Base-by-base conservation (phyloP, 331 rosid genomes). In the Malus hybrid region DNA sequence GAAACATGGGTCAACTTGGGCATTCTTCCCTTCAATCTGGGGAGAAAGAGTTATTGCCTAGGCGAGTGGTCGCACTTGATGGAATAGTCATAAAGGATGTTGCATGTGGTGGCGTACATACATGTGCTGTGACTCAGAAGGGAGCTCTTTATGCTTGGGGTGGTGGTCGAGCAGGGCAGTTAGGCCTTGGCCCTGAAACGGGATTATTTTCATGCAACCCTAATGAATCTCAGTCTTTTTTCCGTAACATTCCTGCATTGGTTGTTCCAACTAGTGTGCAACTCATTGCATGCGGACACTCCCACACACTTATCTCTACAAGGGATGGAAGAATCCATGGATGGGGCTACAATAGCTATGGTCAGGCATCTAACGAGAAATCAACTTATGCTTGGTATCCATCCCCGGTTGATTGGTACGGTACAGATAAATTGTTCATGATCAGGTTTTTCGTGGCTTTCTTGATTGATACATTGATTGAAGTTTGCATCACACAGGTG, bases 101-200 rank as follows among this genome's bases (percentile, higher is more conserved):
- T 50, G 89, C 96, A 8, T 93, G 98, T 60, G 98, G 98, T 5
- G 98, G 98, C 10, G 93, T 91, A 24, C 98, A 93, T 74, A 84
- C 97, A 6, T 89, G 97, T 82, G 94, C 97, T 33, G 65, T 88
- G 80, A 91, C 97, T 64, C 78, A 86, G 81, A 84, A 75, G 56
- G 93, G 97, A 77, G 91, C 97, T 77, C 96, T 93, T 60, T 91
- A 93, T 77, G 93, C 89, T 36, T 93, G 98, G 97, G 98, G 98
- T 73, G 98, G 98, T 18, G 88, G 96, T 77, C 93, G 87, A 84
- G 89, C 83, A 13, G 98, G 98, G 74, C 98, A 93, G 80, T 79
- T 93, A 82, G 98, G 98, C 72, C 93, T 93, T 31, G 97, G 98
- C 42, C 98, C 96, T 69, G 84, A 88, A 62, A 84, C 84, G 18